Conservation (phyloP, 2,329 filamentous ascomycete genomes). For the Fusarium algeriense region DNA sequence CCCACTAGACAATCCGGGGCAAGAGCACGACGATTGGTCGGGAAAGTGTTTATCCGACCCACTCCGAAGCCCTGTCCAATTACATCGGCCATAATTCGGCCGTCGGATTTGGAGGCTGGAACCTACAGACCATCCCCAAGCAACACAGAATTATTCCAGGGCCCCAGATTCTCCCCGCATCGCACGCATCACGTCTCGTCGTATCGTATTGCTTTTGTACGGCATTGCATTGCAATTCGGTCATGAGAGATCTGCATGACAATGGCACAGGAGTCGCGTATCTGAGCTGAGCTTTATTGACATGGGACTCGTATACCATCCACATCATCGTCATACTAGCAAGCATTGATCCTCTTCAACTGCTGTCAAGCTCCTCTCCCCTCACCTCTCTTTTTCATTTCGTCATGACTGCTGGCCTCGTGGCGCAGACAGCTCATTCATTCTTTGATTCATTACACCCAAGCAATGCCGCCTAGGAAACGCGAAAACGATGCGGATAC, state of each 20-base stretch:
- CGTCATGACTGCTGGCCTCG: conserved; percentile 44
- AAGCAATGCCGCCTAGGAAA: conserved; percentile 57
- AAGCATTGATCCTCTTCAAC: conserved; percentile 8
- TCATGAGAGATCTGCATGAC: conserved; percentile 22
- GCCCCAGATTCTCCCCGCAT: conserved; percentile 49
- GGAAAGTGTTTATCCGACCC: conserved; percentile 45
- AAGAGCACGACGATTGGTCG: conserved; percentile 33
- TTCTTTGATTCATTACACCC: conserved; percentile 20
- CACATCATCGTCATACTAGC: conserved; percentile 30
- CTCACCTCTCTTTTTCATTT: conserved; percentile 13
- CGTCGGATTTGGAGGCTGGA: conserved; percentile 28
- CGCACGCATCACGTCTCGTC: conserved; percentile 18
- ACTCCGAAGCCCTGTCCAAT: conserved; percentile 24
- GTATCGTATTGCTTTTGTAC: conserved; percentile 9
- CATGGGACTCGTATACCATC: conserved; percentile 35
- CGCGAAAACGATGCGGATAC: conserved; percentile 49
- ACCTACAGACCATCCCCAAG: conserved; percentile 27
- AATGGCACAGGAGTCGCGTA: conserved; percentile 33
- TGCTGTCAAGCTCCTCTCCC: background rate
- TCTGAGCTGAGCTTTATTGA: conserved; percentile 33
- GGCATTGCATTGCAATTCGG: conserved; percentile 10
- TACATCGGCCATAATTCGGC: conserved; percentile 23
- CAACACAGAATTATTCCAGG: conserved; percentile 39
- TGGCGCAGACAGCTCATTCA: conserved; percentile 41
- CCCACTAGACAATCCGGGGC: conserved; percentile 34